phyloP scores from a whole-genome alignment of 176 grass and related monocot genomes.

The Triticum turgidum region DNA sequence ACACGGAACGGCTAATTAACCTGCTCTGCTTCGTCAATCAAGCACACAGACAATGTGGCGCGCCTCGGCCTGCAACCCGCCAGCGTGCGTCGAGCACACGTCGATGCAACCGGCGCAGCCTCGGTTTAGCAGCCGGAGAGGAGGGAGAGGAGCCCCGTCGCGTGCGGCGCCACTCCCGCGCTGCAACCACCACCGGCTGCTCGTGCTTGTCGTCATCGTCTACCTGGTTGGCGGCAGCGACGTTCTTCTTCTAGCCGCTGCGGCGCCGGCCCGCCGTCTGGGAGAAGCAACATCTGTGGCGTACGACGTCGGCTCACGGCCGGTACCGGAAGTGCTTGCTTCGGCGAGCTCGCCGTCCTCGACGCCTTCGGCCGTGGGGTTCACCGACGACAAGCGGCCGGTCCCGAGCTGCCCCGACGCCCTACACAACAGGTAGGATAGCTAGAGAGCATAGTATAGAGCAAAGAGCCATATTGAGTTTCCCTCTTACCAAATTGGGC shows the following conservation, averaged over 20 bases:
- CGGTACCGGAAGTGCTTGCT: not conserved
- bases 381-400: conserved; percentile 38
- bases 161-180: not conserved
- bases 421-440: conserved; percentile 44
- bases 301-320: conserved; percentile 34
- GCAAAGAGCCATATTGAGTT: too few relatives aligned
- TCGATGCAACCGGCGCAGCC: conserved; percentile 30
- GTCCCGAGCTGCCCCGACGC: conserved; percentile 52
- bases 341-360: not conserved
- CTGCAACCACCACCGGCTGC: not conserved
- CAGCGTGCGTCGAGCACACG: not conserved
- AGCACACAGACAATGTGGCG: not conserved
- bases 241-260: not conserved
- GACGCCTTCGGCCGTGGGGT: not conserved
- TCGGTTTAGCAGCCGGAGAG: not conserved
- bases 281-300: not conserved
- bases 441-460: too few relatives aligned
- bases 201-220: not conserved
- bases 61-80: not conserved
- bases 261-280: conserved; percentile 7
- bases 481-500: too few relatives aligned
- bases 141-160: not conserved
- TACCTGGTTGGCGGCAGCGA: not conserved
- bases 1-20: not conserved
- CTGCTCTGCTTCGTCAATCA: not conserved